Percentiles rank a stretch among this genome's conserved stretches.
phyloP scores from a whole-genome alignment of 192 early-diverging fungal genomes.

The Kappamyces sp. region DNA sequence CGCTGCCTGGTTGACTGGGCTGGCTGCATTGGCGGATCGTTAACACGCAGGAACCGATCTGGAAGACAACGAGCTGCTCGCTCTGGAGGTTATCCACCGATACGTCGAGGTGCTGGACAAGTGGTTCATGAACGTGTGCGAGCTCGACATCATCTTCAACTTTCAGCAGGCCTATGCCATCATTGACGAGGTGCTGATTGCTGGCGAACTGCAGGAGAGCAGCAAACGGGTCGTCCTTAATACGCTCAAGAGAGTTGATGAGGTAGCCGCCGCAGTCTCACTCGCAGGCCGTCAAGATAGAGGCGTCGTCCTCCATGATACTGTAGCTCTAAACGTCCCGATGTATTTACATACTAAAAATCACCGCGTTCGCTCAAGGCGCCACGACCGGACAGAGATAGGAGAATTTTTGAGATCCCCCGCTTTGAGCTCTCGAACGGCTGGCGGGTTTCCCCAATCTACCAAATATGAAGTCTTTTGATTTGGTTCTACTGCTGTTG shows the following conservation, averaged over 20 bases:
- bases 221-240: slow-evolving; percentile 69
- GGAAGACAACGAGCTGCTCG: slow-evolving; percentile 91
- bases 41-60: slow-evolving; percentile 72
- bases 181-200: slow-evolving; percentile 79
- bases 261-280: slow-evolving; percentile 16
- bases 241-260: slow-evolving; percentile 47
- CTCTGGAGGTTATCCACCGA: slow-evolving; percentile 93
- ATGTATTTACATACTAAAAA: too few species aligned
- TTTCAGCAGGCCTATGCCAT: slow-evolving; percentile 73
- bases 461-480: too few species aligned
- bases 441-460: too few species aligned
- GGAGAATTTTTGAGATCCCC: too few species aligned
- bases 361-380: too few species aligned
- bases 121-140: slow-evolving; percentile 95
- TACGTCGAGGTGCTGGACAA: slow-evolving; percentile 97
- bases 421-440: too few species aligned
- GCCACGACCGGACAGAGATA: too few species aligned
- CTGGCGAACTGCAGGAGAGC: slow-evolving; percentile 90
- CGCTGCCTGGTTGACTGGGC: slow-evolving; percentile 15
- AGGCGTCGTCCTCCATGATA: too few species aligned
- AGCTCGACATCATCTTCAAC: slow-evolving; percentile 97
- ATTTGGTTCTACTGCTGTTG: too few species aligned
- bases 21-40: background rate
- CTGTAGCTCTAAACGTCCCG: too few species aligned
- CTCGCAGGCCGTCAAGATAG: too few species aligned